phyloP scores from a whole-genome alignment of 441 rosid species.

The Adansonia rubrostipa region DNA sequence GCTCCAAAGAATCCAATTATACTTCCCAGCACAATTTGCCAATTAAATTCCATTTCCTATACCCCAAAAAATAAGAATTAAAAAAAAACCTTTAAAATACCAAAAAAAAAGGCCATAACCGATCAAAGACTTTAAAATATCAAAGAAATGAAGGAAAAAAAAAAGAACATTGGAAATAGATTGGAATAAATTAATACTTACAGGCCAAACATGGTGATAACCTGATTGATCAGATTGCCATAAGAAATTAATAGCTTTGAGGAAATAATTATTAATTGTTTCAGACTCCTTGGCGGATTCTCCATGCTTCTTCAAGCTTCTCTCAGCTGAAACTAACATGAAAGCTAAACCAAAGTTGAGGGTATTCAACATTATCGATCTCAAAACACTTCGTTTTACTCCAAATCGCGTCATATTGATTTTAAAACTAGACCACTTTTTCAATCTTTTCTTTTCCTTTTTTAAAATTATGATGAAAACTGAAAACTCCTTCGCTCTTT shows the following conservation, averaged over 20 bases:
- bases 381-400: constrained; percentile 44
- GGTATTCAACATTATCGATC: constrained; percentile 37
- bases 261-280: constrained; percentile 42
- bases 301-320: constrained; percentile 45
- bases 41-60: constrained; percentile 53
- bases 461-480: not conserved
- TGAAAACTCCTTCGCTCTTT: not conserved
- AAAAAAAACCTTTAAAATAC: not conserved
- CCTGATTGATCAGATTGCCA: constrained; percentile 65
- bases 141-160: not conserved
- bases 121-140: not conserved
- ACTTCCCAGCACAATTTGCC: constrained; percentile 53
- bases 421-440: not conserved
- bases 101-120: too few species aligned
- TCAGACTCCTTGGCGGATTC: constrained; percentile 28
- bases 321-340: constrained; percentile 61
- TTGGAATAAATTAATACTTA: constrained; percentile 32
- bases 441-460: not conserved
- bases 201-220: constrained; percentile 88
- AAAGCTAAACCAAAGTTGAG: constrained; percentile 48
- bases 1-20: constrained; percentile 63
- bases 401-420: constrained; percentile 46
- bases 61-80: not conserved
- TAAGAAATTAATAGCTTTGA: constrained; percentile 52
- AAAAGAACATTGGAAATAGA: not conserved